Evolutionary conservation across 331 rosid genomes (phyloP).

Genomic region (Malus hybrid): DNA sequence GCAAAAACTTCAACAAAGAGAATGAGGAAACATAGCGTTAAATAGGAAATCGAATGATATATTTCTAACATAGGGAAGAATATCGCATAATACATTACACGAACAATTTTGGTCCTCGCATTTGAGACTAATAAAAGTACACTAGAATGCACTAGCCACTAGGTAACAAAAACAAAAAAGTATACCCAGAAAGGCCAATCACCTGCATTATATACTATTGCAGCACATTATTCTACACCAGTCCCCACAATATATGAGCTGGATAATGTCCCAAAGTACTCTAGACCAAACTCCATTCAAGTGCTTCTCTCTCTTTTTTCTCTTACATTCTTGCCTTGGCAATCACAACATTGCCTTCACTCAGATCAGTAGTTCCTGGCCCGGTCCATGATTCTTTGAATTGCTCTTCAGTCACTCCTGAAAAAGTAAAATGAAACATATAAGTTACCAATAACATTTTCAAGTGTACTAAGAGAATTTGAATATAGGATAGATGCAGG

Average conservation of each 20-base stretch:
- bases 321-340: slow-evolving; percentile 78
- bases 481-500: too few relatives aligned
- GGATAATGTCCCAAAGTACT: neutral
- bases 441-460: too few relatives aligned
- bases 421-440: neutral
- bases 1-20: neutral
- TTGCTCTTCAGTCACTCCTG: slow-evolving; percentile 96
- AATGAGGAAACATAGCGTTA: neutral
- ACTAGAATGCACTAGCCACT: neutral
- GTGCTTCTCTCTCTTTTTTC: neutral
- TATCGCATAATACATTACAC: neutral
- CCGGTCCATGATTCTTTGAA: slow-evolving; percentile 86
- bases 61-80: neutral
- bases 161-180: slow-evolving; percentile 1
- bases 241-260: slow-evolving; percentile 4
- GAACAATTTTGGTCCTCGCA: neutral
- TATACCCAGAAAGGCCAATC: slow-evolving; percentile 17
- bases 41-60: neutral
- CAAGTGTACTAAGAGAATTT: too few relatives aligned
- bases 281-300: neutral
- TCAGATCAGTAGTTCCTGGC: slow-evolving; percentile 50
- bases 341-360: slow-evolving; percentile 48
- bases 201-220: slow-evolving; percentile 5
- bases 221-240: slow-evolving; percentile 25
- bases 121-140: slow-evolving; percentile 1